Percentiles rank a stretch among this genome's conserved stretches.
Evolutionary conservation across 225 moss, liverwort and hornwort species (phyloP).

Genomic region (Marchantia polymorpha): DNA sequence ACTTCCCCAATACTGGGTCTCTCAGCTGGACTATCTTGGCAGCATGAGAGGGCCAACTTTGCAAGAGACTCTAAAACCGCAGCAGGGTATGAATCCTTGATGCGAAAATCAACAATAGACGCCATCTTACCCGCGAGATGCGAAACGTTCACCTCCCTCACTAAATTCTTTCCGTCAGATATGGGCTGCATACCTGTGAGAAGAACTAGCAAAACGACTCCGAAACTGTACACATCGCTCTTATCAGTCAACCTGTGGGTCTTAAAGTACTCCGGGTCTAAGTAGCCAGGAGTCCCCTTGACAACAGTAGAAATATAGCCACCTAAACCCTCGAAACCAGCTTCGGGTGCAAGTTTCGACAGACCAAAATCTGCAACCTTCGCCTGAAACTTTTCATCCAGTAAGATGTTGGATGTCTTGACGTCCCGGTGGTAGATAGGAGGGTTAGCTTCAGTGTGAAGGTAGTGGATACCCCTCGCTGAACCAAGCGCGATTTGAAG

Average conservation of each 20-base stretch:
- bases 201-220: constrained; percentile 81
- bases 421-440: constrained; percentile 91
- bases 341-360: constrained; percentile 71
- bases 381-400: constrained; percentile 68
- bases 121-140: constrained; percentile 25
- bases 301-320: constrained; percentile 79
- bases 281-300: too few species aligned
- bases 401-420: constrained; percentile 79
- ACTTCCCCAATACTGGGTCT: constrained; percentile 67
- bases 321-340: constrained; percentile 54
- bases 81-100: constrained; percentile 50
- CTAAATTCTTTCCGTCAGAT: constrained; percentile 69
- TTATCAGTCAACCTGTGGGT: constrained; percentile 90
- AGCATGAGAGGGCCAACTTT: constrained; percentile 54
- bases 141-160: constrained; percentile 58
- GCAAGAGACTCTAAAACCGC: constrained; percentile 52
- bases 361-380: constrained; percentile 90
- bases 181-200: constrained; percentile 77
- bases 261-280: constrained; percentile 92
- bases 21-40: constrained; percentile 38
- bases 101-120: constrained; percentile 57
- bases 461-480: constrained; percentile 81
- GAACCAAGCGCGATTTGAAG: constrained; percentile 82
- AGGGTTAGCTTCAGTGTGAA: constrained; percentile 83
- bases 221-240: constrained; percentile 97